Evolutionary conservation across 495 filamentous ascomycete genomes (phyloP).

Genomic region (Sphaerosporella brunnea): DNA sequence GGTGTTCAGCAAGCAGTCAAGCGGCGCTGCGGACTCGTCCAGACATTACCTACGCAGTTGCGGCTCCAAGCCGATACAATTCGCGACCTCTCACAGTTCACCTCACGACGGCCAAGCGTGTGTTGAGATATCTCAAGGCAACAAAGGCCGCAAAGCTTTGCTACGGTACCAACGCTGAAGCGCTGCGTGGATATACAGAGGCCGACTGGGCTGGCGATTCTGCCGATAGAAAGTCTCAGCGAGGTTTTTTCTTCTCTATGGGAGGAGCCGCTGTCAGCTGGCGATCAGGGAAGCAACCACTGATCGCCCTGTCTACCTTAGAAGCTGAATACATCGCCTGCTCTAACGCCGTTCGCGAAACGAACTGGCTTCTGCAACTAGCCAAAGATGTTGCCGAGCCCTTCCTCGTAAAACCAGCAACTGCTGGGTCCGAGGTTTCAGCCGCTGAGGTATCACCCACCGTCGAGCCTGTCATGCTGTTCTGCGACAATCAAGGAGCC

Average conservation of each 20-base stretch:
- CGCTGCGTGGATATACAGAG: constrained; percentile 1
- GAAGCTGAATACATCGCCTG: constrained; percentile 3
- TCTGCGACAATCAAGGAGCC: no score
- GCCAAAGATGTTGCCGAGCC: background rate
- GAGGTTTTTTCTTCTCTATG: constrained; percentile 12
- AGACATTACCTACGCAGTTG: constrained; percentile 17
- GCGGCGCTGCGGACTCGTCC: constrained; percentile 16
- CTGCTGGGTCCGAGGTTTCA: no score
- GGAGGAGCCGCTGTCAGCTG: constrained; percentile 8
- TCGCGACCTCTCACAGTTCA: background rate
- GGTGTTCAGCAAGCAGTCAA: no score
- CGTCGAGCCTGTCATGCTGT: no score
- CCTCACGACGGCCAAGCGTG: constrained; percentile 3
- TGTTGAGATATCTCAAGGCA: constrained; percentile 13
- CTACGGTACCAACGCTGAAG: background rate
- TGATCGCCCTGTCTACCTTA: background rate
- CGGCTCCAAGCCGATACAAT: constrained; percentile 4
- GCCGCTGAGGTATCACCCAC: no score
- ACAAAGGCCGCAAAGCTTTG: background rate
- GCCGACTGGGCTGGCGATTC: constrained; percentile 9
- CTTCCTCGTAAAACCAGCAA: no score
- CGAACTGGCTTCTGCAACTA: background rate
- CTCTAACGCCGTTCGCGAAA: background rate
- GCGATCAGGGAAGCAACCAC: constrained; percentile 11
- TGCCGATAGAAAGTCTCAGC: constrained; percentile 10